These are phyloP conservation scores for Mucor lusitanicus DNA, from an alignment of 371 early-diverging fungal species.

Conservation along the genomic window DNA sequence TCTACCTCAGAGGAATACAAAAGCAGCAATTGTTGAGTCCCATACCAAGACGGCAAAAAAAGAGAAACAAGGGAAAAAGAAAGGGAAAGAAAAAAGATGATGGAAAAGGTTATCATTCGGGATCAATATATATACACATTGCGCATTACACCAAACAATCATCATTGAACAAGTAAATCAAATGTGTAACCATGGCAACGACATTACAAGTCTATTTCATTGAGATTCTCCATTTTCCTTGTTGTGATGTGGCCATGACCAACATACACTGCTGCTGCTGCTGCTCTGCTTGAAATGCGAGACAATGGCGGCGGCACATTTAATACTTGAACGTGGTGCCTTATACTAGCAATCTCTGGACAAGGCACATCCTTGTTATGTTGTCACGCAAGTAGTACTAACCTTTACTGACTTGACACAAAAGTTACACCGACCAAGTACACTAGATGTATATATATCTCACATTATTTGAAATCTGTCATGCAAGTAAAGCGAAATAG, in stretches of 20 bases:
- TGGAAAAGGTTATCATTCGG: background rate
- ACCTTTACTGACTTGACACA: too few relatives aligned
- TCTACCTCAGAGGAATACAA: slow-evolving; percentile 23
- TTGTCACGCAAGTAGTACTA: too few relatives aligned
- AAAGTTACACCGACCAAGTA: background rate
- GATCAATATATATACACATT: slow-evolving; percentile 4
- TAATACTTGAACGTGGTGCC: too few relatives aligned
- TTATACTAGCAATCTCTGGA: background rate
- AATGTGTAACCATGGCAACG: background rate
- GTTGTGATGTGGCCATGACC: background rate
- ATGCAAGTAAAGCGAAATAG: too few relatives aligned
- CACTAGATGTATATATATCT: too few relatives aligned
- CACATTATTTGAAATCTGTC: background rate
- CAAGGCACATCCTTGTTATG: background rate
- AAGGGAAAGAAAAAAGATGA: background rate
- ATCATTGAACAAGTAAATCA: background rate
- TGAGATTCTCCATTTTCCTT: background rate
- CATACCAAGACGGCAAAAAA: slow-evolving; percentile 3
- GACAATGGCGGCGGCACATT: background rate
- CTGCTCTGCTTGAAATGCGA: background rate
- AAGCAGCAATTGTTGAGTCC: slow-evolving; percentile 17
- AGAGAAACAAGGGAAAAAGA: background rate
- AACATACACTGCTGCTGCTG: too few relatives aligned
- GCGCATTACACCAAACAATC: background rate
- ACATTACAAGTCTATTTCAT: background rate